Conservation (phyloP, 805 yeast genomes). For the Debaryomyces hansenii region DNA sequence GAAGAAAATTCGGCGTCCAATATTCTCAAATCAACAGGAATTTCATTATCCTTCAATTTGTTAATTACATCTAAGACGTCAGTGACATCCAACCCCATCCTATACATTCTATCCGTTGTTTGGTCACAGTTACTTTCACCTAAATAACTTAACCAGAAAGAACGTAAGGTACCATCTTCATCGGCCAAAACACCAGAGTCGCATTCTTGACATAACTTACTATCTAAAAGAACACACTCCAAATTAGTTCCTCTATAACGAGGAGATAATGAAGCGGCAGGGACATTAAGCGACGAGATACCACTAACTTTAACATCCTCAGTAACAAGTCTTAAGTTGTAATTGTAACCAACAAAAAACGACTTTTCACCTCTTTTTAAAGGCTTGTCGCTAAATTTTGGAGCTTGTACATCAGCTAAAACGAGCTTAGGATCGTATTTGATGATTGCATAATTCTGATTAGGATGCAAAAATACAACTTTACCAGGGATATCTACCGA, state of each 20-base stretch:
- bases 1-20: slow-evolving; percentile 79
- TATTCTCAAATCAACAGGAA: slow-evolving; percentile 57
- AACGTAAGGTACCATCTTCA: slow-evolving; percentile 75
- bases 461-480: slow-evolving; percentile 83
- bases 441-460: slow-evolving; percentile 79
- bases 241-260: slow-evolving; percentile 83
- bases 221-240: slow-evolving; percentile 75
- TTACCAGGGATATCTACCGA: slow-evolving; percentile 77
- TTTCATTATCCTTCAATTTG: slow-evolving; percentile 47
- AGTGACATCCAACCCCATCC: slow-evolving; percentile 76
- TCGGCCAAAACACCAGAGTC: slow-evolving; percentile 78
- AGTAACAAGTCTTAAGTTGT: slow-evolving; percentile 64
- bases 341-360: slow-evolving; percentile 79
- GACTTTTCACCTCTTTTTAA: slow-evolving; percentile 74
- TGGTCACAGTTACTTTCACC: slow-evolving; percentile 66
- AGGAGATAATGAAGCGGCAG: slow-evolving; percentile 67
- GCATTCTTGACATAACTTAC: slow-evolving; percentile 70
- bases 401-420: slow-evolving; percentile 68
- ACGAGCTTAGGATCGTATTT: slow-evolving; percentile 79
- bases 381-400: slow-evolving; percentile 55
- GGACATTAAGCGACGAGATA: slow-evolving; percentile 70
- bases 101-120: slow-evolving; percentile 57
- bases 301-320: slow-evolving; percentile 78
- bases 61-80: slow-evolving; percentile 61
- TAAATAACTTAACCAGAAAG: slow-evolving; percentile 80